Conservation (phyloP, 208 protist genomes). For the Tritrichomonas foetus region DNA sequence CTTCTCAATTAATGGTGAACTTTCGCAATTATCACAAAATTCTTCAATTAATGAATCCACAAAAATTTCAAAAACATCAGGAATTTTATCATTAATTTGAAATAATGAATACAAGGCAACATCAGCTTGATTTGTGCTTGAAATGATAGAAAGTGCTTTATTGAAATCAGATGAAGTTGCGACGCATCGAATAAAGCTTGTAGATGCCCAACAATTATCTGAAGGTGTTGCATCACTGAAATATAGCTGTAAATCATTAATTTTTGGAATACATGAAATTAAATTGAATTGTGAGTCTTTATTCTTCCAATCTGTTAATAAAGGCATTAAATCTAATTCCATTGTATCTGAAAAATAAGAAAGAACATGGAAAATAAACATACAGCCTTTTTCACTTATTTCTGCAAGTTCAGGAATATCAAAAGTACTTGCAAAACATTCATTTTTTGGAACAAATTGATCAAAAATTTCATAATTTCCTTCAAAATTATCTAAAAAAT, state of each 20-base stretch:
- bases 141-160: not conserved
- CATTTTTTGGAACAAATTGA: not conserved
- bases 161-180: not conserved
- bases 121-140: not conserved
- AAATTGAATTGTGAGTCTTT: not conserved
- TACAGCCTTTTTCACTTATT: not conserved
- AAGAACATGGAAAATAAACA: not conserved
- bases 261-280: not conserved
- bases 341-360: not conserved
- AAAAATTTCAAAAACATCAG: not conserved
- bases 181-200: not conserved
- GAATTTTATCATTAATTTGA: not conserved
- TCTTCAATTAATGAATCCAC: not conserved
- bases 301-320: not conserved
- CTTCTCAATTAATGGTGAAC: not conserved
- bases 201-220: not conserved
- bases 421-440: not conserved
- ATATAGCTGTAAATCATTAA: not conserved
- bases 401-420: not conserved
- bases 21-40: not conserved
- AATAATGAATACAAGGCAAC: not conserved
- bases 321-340: not conserved
- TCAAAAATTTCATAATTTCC: not conserved
- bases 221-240: not conserved
- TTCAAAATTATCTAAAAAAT: no score